Evolutionary conservation across 345 rosid genomes (phyloP), one percentile per base, ranked within the genome.

Genomic region (Moricandia moricandioides): DNA sequence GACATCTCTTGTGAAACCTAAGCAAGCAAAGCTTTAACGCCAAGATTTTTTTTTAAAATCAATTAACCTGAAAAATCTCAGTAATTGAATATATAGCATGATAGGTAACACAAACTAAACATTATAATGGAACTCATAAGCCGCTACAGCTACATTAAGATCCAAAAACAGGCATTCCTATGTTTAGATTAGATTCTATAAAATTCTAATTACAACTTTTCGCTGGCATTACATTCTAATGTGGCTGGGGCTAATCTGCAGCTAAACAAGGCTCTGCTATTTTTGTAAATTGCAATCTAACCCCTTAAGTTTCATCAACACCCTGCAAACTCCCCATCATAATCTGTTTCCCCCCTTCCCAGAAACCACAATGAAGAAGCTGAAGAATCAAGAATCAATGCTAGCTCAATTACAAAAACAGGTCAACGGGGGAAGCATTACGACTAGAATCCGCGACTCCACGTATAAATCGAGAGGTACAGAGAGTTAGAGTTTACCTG

Each of bases 391-490:
- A n/a, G n/a, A n/a, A n/a, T n/a, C n/a, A n/a, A n/a, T n/a, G n/a
- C n/a, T n/a, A n/a, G n/a, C n/a, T n/a, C n/a, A n/a, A n/a, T 40
- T 40, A 40, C 49, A 10, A 40, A 40, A 60, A 29, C 0, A 30
- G 59, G 76, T 77, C 80, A 78, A 71, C 52, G 61, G 68, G 24
- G 24, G 30, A 8, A 71, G 43, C 33, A 70, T 17, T 34, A 33
- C 24, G 67, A 16, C 54, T 11, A 17, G 13, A 51, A 4, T 35
- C 71, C 0, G 0, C 10, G 56, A 56, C 10, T 55, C 8, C 14
- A 24, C 31, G 14, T 10, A 11, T 1, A 9, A 54, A 21, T 21
- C 3, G 67, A 63, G n/a, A 40, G 40, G 11, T 11, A 61, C 8
- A 16, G 27, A 68, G 12, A 18, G 35, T 14, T 11, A 65, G 35